Evolutionary conservation across 306 rosid genomes (phyloP), one percentile per base, ranked within the genome.

Genomic region (Inga leiocalycina): DNA sequence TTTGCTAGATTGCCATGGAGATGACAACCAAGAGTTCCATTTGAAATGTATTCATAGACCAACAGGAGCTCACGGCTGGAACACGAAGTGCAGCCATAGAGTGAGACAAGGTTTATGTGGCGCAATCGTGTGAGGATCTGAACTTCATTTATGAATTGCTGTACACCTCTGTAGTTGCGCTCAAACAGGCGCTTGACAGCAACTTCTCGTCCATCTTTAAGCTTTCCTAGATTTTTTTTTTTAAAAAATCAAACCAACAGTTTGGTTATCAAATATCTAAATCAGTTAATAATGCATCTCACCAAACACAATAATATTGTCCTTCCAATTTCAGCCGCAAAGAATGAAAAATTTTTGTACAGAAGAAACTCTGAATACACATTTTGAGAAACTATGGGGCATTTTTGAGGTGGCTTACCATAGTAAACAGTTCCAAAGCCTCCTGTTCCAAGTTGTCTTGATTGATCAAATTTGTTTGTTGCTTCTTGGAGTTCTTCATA

Each of bases 131-230:
- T 78, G 8, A 93, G 91, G 57, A 93, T 90, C 39, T 88, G 75
- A 44, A 93, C 71, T 87, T 91, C 97, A 39, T 88, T 93, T 85
- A 86, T 82, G 76, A 88, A 93, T n/a, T 93, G 95, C 79, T 93
- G 86, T 12, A 85, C 78, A 5, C 90, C 81, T 82, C 79, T 86
- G n/a, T 79, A 89, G 56, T 88, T 88, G 61, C 87, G 86, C 59
- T 91, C 79, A 9, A 76, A 90, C 19, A 91, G 76, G 69, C 85
- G 85, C 88, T 89, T 93, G 22, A 93, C 88, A 2, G 93, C 94
- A 62, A 93, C 94, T 89, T 91, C 97, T 14, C 92, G 86, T 16
- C 94, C 93, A 82, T 93, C 94, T 59, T 78, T 80, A 37, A 93
- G 93, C 74, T 84, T 87, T 11, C 97, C 94, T 93, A 2, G 56